Evolutionary conservation across 768 basidiomycete genomes (phyloP).

Genomic region (Gelatoporia subvermispora): DNA sequence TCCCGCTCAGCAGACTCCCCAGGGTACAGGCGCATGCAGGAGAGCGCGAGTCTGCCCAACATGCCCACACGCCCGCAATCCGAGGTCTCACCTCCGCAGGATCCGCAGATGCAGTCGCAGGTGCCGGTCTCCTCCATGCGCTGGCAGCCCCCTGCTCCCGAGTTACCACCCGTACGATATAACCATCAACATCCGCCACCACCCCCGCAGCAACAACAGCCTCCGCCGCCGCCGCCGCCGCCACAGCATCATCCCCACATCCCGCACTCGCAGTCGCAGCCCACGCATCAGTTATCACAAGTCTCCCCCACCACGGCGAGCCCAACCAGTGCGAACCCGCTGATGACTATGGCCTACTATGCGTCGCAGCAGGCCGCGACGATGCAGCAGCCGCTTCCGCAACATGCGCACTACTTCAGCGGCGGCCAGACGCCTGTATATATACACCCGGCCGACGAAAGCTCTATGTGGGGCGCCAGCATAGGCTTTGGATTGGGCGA

Average conservation of each 20-base stretch:
- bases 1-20: slow-evolving; percentile 51
- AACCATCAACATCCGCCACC: slow-evolving; percentile 4
- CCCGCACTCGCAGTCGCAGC: not conserved
- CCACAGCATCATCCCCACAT: not conserved
- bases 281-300: not conserved
- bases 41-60: not conserved
- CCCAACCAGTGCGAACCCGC: not conserved
- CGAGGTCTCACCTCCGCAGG: not conserved
- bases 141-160: slow-evolving; percentile 12
- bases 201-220: slow-evolving; percentile 5
- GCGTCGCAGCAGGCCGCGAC: not conserved
- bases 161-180: not conserved
- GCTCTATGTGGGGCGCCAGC: slow-evolving; percentile 69
- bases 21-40: slow-evolving; percentile 4
- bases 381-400: slow-evolving; percentile 7
- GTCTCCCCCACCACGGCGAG: not conserved
- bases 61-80: not conserved
- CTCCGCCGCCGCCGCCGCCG: not conserved
- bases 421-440: slow-evolving; percentile 5
- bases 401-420: slow-evolving; percentile 7
- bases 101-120: slow-evolving; percentile 13
- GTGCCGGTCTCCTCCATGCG: slow-evolving; percentile 19
- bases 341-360: slow-evolving; percentile 3
- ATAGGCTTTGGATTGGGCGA: slow-evolving; percentile 74
- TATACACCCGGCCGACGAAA: slow-evolving; percentile 53